phyloP scores from a whole-genome alignment of 2,329 filamentous ascomycete genomes.

The Gyromitra esculenta region DNA sequence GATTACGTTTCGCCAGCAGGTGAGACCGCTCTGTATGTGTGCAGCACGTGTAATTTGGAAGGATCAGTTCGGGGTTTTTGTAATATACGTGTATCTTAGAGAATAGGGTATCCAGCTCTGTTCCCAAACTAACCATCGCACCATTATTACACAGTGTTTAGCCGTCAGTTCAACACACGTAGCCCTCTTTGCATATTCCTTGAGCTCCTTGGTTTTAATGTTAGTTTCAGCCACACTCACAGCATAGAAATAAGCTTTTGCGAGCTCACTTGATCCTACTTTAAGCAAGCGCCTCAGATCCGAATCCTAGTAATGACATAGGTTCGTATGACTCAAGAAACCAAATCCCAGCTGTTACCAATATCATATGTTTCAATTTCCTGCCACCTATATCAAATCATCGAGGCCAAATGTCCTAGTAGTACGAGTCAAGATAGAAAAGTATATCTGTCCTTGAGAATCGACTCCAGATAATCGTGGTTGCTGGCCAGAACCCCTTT shows the following conservation, averaged over 20 bases:
- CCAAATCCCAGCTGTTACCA: slow-evolving; percentile 7
- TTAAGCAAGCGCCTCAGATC: not conserved
- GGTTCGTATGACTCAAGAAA: slow-evolving; percentile 27
- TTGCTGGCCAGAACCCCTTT: not conserved
- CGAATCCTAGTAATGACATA: not conserved
- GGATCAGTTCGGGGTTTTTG: not conserved
- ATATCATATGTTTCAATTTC: slow-evolving; percentile 23
- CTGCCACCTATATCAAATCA: slow-evolving; percentile 2
- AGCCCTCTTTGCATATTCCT: not conserved
- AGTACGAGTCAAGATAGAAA: not conserved
- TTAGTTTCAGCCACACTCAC: not conserved
- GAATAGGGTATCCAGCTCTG: no score
- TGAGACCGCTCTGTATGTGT: not conserved
- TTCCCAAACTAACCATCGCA: no score
- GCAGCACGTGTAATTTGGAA: not conserved
- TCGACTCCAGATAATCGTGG: not conserved
- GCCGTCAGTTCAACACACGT: not conserved
- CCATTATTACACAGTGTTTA: no score
- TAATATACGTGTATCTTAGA: not conserved
- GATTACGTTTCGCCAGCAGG: not conserved
- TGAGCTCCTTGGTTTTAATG: not conserved
- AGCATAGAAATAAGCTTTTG: not conserved
- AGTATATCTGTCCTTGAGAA: slow-evolving; percentile 26
- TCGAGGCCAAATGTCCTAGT: not conserved
- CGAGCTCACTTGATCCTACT: not conserved